These are phyloP conservation scores for Boletus reticulatus DNA, from an alignment of 768 basidiomycete species.

Conservation along the genomic window DNA sequence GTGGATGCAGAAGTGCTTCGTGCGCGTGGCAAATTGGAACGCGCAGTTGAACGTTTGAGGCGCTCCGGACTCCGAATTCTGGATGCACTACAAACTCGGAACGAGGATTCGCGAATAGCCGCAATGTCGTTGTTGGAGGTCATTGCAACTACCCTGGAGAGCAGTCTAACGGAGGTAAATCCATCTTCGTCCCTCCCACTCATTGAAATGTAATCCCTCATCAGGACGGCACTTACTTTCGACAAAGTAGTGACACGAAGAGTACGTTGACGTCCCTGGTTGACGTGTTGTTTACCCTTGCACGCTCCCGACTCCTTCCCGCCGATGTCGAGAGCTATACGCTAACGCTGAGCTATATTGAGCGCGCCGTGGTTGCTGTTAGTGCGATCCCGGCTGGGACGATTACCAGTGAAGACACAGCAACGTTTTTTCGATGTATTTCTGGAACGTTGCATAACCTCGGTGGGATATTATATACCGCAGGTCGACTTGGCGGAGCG, in stretches of 20 bases:
- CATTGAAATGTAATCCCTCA: background rate
- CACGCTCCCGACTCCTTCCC: slow-evolving; percentile 41
- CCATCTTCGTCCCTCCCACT: background rate
- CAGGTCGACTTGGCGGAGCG: slow-evolving; percentile 56
- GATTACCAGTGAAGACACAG: slow-evolving; percentile 21
- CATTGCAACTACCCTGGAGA: slow-evolving; percentile 34
- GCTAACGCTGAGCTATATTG: slow-evolving; percentile 45
- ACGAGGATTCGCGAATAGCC: slow-evolving; percentile 2
- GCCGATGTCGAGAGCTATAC: slow-evolving; percentile 47
- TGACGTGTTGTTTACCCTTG: slow-evolving; percentile 56
- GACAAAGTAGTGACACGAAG: slow-evolving; percentile 18
- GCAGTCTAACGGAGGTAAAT: slow-evolving; percentile 31
- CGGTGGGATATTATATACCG: slow-evolving; percentile 69
- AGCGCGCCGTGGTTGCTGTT: slow-evolving; percentile 37
- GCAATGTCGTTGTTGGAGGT: slow-evolving; percentile 35
- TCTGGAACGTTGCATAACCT: slow-evolving; percentile 72
- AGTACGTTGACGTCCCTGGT: slow-evolving; percentile 44
- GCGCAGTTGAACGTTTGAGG: slow-evolving; percentile 59
- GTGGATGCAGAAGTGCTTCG: slow-evolving; percentile 26
- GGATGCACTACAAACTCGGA: slow-evolving; percentile 31
- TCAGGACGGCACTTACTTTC: slow-evolving; percentile 3
- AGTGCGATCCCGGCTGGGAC: background rate
- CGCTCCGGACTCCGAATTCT: slow-evolving; percentile 47
- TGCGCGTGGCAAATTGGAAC: slow-evolving; percentile 51
- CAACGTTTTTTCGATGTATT: slow-evolving; percentile 65